Conservation (phyloP, 108 stramenopile species). For the Cyclostephanos invisitatus region DNA sequence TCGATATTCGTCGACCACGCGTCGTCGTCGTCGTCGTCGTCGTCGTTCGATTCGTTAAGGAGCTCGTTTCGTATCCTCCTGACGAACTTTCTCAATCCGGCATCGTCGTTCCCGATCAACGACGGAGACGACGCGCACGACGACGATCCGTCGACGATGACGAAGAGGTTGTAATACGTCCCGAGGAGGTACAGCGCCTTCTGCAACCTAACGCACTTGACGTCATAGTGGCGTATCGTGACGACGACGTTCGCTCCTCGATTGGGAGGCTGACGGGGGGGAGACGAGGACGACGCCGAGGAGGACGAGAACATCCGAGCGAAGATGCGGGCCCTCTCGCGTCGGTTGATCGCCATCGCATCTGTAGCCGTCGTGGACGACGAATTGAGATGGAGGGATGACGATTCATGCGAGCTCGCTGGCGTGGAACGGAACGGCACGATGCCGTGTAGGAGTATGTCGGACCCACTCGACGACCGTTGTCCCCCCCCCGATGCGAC, state of each 20-base stretch:
- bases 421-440: conserved; percentile 34
- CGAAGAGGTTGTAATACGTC: conserved; percentile 47
- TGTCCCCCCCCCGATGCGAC: background rate
- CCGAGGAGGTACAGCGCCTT: conserved; percentile 33
- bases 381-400: background rate
- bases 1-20: background rate
- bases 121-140: background rate
- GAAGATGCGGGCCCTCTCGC: conserved; percentile 43
- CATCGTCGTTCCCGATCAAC: background rate
- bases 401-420: background rate
- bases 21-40: background rate
- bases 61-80: conserved; percentile 24
- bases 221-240: conserved; percentile 6
- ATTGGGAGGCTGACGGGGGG: conserved; percentile 28
- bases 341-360: conserved; percentile 20
- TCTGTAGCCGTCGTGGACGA: background rate
- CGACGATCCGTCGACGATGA: conserved; percentile 25
- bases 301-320: conserved; percentile 22
- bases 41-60: conserved; percentile 6
- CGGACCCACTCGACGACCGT: background rate
- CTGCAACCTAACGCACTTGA: conserved; percentile 30
- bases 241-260: conserved; percentile 42
- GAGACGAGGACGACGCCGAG: background rate
- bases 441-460: conserved; percentile 17
- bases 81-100: background rate